phyloP scores from a whole-genome alignment of 768 basidiomycete genomes.

The Pleurotus salmoneostramineus region DNA sequence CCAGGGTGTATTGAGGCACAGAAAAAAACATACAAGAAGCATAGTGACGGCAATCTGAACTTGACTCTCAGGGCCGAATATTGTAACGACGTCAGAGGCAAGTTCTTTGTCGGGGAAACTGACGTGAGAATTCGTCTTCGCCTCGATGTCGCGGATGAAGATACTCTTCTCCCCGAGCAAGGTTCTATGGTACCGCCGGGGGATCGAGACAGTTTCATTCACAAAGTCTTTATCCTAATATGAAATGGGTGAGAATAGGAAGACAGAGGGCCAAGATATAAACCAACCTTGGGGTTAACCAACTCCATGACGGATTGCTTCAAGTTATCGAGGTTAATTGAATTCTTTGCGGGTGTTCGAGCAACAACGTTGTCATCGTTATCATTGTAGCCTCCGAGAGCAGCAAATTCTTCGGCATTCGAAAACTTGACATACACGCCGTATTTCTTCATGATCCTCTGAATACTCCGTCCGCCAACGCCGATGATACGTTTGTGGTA shows the following conservation, averaged over 20 bases:
- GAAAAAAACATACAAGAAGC: constrained; percentile 64
- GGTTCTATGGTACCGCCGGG: constrained; percentile 92
- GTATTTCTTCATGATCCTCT: constrained; percentile 99
- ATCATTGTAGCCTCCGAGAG: constrained; percentile 91
- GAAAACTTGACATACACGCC: constrained; percentile 99
- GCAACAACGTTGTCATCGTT: constrained; percentile 99
- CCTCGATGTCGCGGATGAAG: constrained; percentile 95
- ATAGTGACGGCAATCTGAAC: constrained; percentile 96
- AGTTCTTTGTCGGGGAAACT: constrained; percentile 91
- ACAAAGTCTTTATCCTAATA: constrained; percentile 93
- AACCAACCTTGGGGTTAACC: constrained; percentile 86
- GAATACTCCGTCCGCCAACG: constrained; percentile 95
- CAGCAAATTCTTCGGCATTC: constrained; percentile 95
- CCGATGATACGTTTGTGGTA: constrained; percentile 99
- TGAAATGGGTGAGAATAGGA: constrained; percentile 1
- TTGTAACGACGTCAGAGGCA: constrained; percentile 92
- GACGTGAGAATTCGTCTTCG: constrained; percentile 91
- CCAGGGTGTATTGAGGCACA: background rate
- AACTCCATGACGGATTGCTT: constrained; percentile 97
- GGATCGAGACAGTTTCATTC: constrained; percentile 89
- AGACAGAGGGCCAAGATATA: background rate
- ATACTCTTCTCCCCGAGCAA: constrained; percentile 94
- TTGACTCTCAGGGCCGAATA: constrained; percentile 96
- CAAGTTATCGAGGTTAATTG: constrained; percentile 89
- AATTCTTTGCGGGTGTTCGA: constrained; percentile 97